Evolutionary conservation across 1,139 yeast genomes (phyloP), one percentile per base, ranked within the genome.

Genomic region (Suhomyces atakaporum): DNA sequence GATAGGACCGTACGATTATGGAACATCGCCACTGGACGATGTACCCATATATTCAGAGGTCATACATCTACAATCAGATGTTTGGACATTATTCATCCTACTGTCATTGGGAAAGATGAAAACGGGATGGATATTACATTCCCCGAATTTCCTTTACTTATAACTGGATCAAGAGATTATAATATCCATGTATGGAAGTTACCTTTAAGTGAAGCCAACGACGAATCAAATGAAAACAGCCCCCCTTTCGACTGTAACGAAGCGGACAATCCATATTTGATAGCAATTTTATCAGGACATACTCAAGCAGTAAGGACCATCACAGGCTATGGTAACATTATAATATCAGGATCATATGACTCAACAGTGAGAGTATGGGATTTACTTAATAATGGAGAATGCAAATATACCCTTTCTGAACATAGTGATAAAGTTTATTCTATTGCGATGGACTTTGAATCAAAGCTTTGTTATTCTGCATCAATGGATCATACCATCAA

Each of bases 31-130:
- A 69, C 81, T 1, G 85, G 84, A 2, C 65, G 69, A 33, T 77
- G 84, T 48, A 51, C 78, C 4, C 84, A 79, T 51, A 76, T 84
- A 0, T 65, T 82, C 57, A 75, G 81, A 40, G 97, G 96, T 2
- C 97, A 89, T 53, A 85, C 95, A 0, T 87, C 96, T 0, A 89
- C 97, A 0, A 96, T 90, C 13, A 73, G 97, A 53, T 90, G 96
- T 56, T 69, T 89, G 50, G 96, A 90, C 47, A 84, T 89, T 36
- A 72, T 89, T 22, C 82, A 80, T 47, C 92, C 92, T 0, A 74
- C 70, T 3, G 69, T 69, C 16, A 69, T 77, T 28, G 84, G 83
- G 7, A 69, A 74, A 35, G 79, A 80, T 47, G 78, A 75, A 38
- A 68, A 75, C 34, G 89, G 89, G 6, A 74, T 75, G 15, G 83